Conservation (phyloP, 495 filamentous ascomycete species). For the Hypoxylon lienhwacheense region DNA sequence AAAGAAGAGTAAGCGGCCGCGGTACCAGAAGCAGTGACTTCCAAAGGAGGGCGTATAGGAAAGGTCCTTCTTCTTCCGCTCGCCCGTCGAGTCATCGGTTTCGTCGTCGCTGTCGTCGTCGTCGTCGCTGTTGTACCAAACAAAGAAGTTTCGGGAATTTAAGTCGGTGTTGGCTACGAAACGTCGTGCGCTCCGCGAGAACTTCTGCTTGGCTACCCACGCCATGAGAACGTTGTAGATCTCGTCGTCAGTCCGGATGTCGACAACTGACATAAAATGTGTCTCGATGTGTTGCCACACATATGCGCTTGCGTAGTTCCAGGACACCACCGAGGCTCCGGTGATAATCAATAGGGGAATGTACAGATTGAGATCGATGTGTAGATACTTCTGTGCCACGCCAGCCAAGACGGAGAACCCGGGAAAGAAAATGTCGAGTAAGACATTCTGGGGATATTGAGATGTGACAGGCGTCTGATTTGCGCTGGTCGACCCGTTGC, state of each 20-base stretch:
- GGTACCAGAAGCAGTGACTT: slow-evolving; percentile 68
- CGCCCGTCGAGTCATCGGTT: slow-evolving; percentile 36
- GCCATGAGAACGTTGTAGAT: slow-evolving; percentile 70
- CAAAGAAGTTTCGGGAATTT: slow-evolving; percentile 51
- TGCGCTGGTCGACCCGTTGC: slow-evolving; percentile 7
- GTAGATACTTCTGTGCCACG: slow-evolving; percentile 59
- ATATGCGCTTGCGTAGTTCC: slow-evolving; percentile 54
- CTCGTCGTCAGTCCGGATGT: slow-evolving; percentile 68
- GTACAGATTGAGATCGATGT: slow-evolving; percentile 72
- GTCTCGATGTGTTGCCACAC: slow-evolving; percentile 47
- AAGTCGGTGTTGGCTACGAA: slow-evolving; percentile 66
- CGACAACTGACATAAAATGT: slow-evolving; percentile 60
- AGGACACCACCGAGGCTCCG: slow-evolving; percentile 52
- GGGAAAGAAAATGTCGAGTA: slow-evolving; percentile 75
- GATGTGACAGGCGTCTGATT: not conserved
- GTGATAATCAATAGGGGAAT: slow-evolving; percentile 61
- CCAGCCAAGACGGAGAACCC: slow-evolving; percentile 68
- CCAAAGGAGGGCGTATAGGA: slow-evolving; percentile 67
- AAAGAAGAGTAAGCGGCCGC: slow-evolving; percentile 58
- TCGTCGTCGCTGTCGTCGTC: slow-evolving; percentile 55
- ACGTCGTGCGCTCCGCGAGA: slow-evolving; percentile 57
- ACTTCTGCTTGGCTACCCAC: slow-evolving; percentile 65
- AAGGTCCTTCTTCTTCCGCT: slow-evolving; percentile 60
- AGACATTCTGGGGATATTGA: slow-evolving; percentile 35
- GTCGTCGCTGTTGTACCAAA: slow-evolving; percentile 45